Percentiles rank a stretch among this genome's conserved stretches.
Evolutionary conservation across 1,284 basidiomycete genomes (phyloP).

Genomic region (Malassezia sp.): DNA sequence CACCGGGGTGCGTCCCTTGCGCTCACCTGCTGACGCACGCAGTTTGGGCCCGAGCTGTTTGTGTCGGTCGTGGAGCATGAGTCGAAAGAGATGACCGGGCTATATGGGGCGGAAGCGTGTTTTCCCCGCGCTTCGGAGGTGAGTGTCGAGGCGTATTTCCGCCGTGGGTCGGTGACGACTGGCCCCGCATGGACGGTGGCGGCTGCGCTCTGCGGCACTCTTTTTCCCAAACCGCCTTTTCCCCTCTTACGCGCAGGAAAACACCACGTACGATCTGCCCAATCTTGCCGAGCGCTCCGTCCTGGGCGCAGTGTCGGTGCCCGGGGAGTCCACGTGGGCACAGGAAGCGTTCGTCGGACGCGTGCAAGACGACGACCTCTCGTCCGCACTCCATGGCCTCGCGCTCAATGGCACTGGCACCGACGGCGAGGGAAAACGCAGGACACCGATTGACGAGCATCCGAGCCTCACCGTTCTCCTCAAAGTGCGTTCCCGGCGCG

Average conservation of each 20-base stretch:
- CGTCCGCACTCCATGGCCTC: neutral
- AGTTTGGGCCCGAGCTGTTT: slow-evolving; percentile 12
- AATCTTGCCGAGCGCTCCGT: slow-evolving; percentile 9
- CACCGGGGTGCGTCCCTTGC: slow-evolving; percentile 3
- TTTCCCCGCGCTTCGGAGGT: too few species aligned
- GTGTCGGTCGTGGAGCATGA: too few species aligned
- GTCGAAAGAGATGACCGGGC: too few species aligned
- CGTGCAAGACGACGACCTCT: neutral
- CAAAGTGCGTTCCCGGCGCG: too few species aligned
- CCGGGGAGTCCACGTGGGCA: slow-evolving; percentile 10
- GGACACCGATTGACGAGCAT: slow-evolving; percentile 5
- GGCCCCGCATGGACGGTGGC: too few species aligned
- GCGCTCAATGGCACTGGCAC: neutral
- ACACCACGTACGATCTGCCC: neutral
- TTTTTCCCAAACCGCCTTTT: too few species aligned
- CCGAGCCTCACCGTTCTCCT: slow-evolving; percentile 8
- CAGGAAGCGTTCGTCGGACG: neutral
- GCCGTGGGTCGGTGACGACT: too few species aligned
- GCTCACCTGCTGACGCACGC: neutral
- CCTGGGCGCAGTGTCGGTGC: slow-evolving; percentile 2
- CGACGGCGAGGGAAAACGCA: too few species aligned
- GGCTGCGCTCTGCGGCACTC: too few species aligned
- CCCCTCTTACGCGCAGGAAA: too few species aligned
- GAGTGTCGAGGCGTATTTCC: too few species aligned
- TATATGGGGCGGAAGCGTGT: slow-evolving; percentile 10